Conservation (phyloP, 352 stramenopile genomes). For the Phytophthora idaei region DNA sequence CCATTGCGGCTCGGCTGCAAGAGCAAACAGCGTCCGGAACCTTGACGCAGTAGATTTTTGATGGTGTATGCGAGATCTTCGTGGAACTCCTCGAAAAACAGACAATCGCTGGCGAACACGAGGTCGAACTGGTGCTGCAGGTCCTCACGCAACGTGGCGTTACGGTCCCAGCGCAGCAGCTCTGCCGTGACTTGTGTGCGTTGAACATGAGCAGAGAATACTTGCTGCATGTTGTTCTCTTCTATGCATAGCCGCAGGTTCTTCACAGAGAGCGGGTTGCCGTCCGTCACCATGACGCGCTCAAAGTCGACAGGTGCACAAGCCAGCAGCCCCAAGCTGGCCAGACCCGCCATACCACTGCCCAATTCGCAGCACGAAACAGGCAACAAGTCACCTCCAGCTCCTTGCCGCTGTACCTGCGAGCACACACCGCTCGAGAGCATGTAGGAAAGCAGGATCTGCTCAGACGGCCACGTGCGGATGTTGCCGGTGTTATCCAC, state of each 20-base stretch:
- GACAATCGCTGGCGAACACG: slow-evolving; percentile 82
- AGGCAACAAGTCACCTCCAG: slow-evolving; percentile 1
- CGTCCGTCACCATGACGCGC: slow-evolving; percentile 71
- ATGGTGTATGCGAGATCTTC: slow-evolving; percentile 74
- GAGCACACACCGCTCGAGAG: slow-evolving; percentile 47
- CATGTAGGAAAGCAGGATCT: slow-evolving; percentile 71
- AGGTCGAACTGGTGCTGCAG: slow-evolving; percentile 72
- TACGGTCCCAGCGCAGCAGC: slow-evolving; percentile 77
- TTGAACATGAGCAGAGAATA: slow-evolving; percentile 10
- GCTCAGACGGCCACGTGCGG: slow-evolving; percentile 83
- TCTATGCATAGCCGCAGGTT: slow-evolving; percentile 72
- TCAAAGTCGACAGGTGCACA: slow-evolving; percentile 48
- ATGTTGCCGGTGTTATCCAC: slow-evolving; percentile 92
- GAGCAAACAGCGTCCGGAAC: slow-evolving; percentile 62
- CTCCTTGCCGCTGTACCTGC: slow-evolving; percentile 20
- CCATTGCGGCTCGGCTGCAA: slow-evolving; percentile 75
- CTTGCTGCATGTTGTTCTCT: slow-evolving; percentile 48
- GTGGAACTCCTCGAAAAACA: slow-evolving; percentile 90
- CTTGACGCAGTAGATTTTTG: slow-evolving; percentile 49
- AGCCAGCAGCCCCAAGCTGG: slow-evolving; percentile 62
- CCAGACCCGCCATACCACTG: slow-evolving; percentile 78
- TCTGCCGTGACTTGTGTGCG: slow-evolving; percentile 30
- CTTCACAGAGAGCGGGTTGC: slow-evolving; percentile 68
- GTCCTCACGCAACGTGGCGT: slow-evolving; percentile 26
- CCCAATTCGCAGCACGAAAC: slow-evolving; percentile 77